These are phyloP conservation scores for Blepharisma japonicum DNA, from an alignment of 73 alveolate species.

Conservation along the genomic window DNA sequence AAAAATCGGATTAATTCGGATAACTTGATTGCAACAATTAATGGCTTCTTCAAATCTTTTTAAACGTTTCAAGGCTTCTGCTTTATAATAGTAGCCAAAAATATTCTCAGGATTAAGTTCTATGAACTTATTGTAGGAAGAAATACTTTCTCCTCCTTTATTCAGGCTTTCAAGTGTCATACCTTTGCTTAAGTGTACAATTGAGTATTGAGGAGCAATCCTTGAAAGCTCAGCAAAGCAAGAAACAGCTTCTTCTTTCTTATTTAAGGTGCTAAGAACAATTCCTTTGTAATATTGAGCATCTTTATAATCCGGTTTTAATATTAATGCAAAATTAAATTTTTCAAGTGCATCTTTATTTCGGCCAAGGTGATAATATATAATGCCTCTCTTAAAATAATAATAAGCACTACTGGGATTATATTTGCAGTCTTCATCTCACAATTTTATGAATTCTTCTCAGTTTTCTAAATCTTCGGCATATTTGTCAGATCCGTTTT, in stretches of 20 bases:
- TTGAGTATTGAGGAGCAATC: not conserved
- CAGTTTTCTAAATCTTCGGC: no score
- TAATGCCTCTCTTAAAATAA: no score
- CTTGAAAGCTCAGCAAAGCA: not conserved
- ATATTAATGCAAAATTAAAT: not conserved
- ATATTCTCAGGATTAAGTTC: not conserved
- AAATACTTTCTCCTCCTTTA: not conserved
- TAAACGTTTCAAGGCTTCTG: not conserved
- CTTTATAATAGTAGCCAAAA: not conserved
- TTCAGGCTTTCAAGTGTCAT: not conserved
- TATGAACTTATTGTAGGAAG: not conserved
- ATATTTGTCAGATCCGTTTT: no score
- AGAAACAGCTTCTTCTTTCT: not conserved
- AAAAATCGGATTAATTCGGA: not conserved
- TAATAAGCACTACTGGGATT: no score
- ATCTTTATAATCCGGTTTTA: not conserved
- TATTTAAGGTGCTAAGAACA: not conserved
- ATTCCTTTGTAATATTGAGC: not conserved
- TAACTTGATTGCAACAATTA: not conserved
- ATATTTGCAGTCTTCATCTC: no score
- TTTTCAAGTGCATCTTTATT: not conserved
- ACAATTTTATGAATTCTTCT: no score
- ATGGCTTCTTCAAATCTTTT: constrained; percentile 12
- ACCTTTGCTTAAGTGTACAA: not conserved
- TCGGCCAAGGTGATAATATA: not conserved